Base-by-base conservation (phyloP, 768 basidiomycete species). In the Xanthoconium stramineum region DNA sequence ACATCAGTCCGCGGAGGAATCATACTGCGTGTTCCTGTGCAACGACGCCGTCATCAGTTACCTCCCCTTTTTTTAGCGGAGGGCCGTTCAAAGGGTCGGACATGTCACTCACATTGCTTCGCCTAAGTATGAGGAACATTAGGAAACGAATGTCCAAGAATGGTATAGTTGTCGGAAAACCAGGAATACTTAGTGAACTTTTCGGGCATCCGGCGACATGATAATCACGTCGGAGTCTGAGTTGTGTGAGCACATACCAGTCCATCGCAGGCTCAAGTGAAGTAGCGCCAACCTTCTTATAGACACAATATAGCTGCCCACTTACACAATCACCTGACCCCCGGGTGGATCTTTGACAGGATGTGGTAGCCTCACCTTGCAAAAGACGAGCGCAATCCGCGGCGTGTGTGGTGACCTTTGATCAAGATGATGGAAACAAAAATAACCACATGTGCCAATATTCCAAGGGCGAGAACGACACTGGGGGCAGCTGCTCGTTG, bases 1-100 rank as follows among this genome's bases (percentile, higher is more conserved):
- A 94, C 80, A 68, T 94, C 24, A 95, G 1, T 94, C 94, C 2
- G 93, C 89, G 8, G 91, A 94, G 73, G 94, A 95, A 73, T 96
- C 95, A 73, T 92, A 94, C 55, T 92, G 90, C 12, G 88, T 88
- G 73, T 95, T 94, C 92, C 89, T 90, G 57, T 37, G 28, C 30
- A 36, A 9, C 43, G n/a, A 6, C 24, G 8, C 6, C 43, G 43
- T 28, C 45, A 49, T 56, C 39, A 15, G 40, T 49, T 20, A 36
- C 33, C 24, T 6, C 33, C 33, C 33, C 33, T 6, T 35, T 42
- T 35, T 24, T 24, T 24, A 24, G 24, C 24, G 24, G 24, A 24
- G 24, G 24, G 24, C 4, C 24, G 4, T 24, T 24, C 24, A 24
- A 24, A 24, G 24, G 24, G 24, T 24, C 24, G 24, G 24, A 24